Base-by-base conservation (phyloP, 2,329 filamentous ascomycete species). In the Raffaelea albimanens region DNA sequence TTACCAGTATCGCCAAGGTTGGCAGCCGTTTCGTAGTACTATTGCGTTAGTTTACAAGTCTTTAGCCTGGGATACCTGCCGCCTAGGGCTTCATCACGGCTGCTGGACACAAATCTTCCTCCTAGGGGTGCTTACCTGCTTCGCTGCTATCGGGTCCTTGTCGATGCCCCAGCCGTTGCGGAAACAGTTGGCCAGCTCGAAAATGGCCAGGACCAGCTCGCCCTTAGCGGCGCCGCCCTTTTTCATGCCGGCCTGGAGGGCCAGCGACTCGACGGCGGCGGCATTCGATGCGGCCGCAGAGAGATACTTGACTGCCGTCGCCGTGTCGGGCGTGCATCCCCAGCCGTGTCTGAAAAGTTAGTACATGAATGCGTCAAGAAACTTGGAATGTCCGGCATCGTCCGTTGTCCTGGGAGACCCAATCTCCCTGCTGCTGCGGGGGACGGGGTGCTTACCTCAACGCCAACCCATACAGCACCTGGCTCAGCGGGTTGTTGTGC, bases 11-110 rank as follows among this genome's bases (percentile, higher is more conserved):
- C 93, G 52, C 93, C 93, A 55, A 98, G 70, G 63, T 98, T 97
- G 51, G 93, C 93, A 23, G 93, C 93, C 10, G 91, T 96, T 68
- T 97, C 91, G 66, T 97, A 98, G 66, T 97, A 98, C 75, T 95
- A 73, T 49, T 14, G 48, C 33, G 22, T n/a, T 18, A 23, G 18
- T 20, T 7, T 21, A 29, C 25, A 29, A 29, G 7, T 29, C 7
- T 29, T 29, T 29, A 29, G 25, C 25, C 25, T 7, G 25, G 25
- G n/a, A n/a, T n/a, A n/a, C n/a, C n/a, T n/a, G n/a, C n/a, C n/a
- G n/a, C n/a, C n/a, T n/a, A n/a, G n/a, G n/a, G n/a, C n/a, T n/a
- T n/a, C n/a, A n/a, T n/a, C n/a, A n/a, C n/a, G n/a, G n/a, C n/a
- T n/a, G n/a, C n/a, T n/a, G n/a, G n/a, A n/a, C n/a, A n/a, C n/a